Percentiles rank a stretch among this genome's conserved stretches.
Conservation (phyloP, 371 early-diverging fungal genomes). For the Circinella minor region DNA sequence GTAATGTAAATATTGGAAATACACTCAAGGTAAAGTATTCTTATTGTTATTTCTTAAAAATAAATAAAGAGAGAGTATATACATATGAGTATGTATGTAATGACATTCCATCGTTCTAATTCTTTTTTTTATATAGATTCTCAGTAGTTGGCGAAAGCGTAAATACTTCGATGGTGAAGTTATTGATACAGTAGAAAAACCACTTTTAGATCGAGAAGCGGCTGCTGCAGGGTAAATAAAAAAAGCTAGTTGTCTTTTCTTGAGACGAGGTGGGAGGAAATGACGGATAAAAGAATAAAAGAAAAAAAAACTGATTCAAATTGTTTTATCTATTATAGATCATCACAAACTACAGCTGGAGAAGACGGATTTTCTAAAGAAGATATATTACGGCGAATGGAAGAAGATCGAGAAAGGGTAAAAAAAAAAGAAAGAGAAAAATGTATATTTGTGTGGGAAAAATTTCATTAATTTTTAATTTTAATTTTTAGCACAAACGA, state of each 20-base stretch:
- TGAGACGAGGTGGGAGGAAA: too few relatives aligned
- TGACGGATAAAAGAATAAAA: not conserved
- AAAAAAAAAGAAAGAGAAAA: conserved; percentile 8
- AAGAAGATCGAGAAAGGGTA: conserved; percentile 80
- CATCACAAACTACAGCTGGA: conserved; percentile 6
- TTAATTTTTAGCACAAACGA: conserved; percentile 61
- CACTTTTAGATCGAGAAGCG: conserved; percentile 46
- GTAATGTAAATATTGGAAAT: conserved; percentile 71
- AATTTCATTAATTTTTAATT: not conserved
- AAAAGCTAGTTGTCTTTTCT: too few relatives aligned
- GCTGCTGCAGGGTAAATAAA: not conserved
- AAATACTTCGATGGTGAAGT: conserved; percentile 40
- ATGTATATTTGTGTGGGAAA: not conserved
- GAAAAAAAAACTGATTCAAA: not conserved
- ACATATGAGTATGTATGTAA: too few relatives aligned
- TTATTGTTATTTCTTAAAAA: too few relatives aligned
- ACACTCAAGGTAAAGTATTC: conserved; percentile 61
- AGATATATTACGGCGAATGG: conserved; percentile 77
- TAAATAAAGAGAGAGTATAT: too few relatives aligned
- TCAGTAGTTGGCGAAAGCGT: conserved; percentile 51
- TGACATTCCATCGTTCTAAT: too few relatives aligned
- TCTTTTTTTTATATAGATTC: conserved; percentile 29
- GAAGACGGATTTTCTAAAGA: conserved; percentile 56
- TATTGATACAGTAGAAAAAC: conserved; percentile 56
- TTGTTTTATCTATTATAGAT: not conserved